These are phyloP conservation scores for Trichoderma sp. DNA, from an alignment of 2,329 filamentous ascomycete genomes.

Conservation along the genomic window DNA sequence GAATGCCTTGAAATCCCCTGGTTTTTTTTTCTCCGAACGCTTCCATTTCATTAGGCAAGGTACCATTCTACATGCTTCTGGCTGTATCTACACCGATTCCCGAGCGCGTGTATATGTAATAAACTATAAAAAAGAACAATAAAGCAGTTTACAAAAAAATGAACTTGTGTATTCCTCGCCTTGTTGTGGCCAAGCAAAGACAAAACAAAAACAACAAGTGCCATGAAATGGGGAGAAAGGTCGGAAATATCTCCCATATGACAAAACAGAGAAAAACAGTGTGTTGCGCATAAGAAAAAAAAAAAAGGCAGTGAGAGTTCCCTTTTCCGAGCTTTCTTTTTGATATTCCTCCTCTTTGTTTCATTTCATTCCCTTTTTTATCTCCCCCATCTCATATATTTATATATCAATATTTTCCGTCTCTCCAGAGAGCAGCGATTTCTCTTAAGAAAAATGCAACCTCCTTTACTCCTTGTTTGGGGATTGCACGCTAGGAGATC, in stretches of 20 bases:
- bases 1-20: background rate
- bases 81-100: conserved; percentile 8
- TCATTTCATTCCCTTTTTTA: background rate
- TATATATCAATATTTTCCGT: background rate
- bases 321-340: background rate
- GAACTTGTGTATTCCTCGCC: background rate
- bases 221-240: background rate
- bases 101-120: background rate
- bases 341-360: background rate
- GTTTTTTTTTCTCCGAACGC: background rate
- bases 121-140: background rate
- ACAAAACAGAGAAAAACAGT: background rate
- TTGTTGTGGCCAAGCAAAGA: background rate
- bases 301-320: background rate
- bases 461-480: conserved; percentile 33
- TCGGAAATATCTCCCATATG: background rate
- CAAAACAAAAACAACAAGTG: background rate
- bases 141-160: background rate
- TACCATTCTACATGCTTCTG: conserved; percentile 12
- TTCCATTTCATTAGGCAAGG: background rate
- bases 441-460: background rate
- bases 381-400: conserved; percentile 2
- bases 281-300: background rate
- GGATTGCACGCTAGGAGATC: conserved; percentile 42
- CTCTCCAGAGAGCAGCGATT: background rate